These are phyloP conservation scores for Ophiorrhiza pumila DNA, from an alignment of 257 asterid species.

Conservation along the genomic window DNA sequence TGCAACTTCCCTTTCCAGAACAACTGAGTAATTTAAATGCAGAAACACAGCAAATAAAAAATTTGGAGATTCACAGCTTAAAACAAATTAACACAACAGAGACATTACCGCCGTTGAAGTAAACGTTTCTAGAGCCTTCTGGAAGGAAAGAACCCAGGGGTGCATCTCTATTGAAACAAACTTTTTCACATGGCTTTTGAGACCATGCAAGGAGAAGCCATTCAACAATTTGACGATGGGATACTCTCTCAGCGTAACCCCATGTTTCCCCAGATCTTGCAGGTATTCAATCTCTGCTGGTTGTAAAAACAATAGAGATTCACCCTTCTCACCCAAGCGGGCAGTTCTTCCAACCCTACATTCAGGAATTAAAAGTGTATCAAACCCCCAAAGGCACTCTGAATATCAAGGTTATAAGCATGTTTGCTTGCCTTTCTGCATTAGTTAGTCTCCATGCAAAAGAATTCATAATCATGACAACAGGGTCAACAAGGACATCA, in stretches of 20 bases:
- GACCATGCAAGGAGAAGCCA: conserved; percentile 42
- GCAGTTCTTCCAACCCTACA: conserved; percentile 98
- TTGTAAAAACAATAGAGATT: conserved; percentile 72
- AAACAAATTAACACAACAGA: background rate
- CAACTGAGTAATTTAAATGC: background rate
- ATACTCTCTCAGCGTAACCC: conserved; percentile 66
- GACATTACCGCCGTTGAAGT: conserved; percentile 55
- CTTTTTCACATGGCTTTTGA: conserved; percentile 46
- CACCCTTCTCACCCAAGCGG: conserved; percentile 86
- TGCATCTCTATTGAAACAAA: conserved; percentile 74
- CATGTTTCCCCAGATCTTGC: conserved; percentile 74
- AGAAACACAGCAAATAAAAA: background rate
- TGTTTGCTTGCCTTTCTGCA: background rate
- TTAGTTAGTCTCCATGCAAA: background rate
- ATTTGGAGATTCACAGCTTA: background rate
- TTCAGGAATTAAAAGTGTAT: conserved; percentile 5
- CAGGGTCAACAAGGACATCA: background rate
- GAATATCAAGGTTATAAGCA: background rate
- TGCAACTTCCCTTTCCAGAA: background rate
- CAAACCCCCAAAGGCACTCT: background rate
- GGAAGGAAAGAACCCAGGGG: conserved; percentile 75
- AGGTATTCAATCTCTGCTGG: conserved; percentile 76
- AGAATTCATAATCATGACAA: background rate
- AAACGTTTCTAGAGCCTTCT: conserved; percentile 74
- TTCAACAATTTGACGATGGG: conserved; percentile 71